A percentile compares a stretch with the other conserved stretches of the same genome.
Conservation (phyloP, 108 stramenopile genomes). For the Cyclotella distinguenda region DNA sequence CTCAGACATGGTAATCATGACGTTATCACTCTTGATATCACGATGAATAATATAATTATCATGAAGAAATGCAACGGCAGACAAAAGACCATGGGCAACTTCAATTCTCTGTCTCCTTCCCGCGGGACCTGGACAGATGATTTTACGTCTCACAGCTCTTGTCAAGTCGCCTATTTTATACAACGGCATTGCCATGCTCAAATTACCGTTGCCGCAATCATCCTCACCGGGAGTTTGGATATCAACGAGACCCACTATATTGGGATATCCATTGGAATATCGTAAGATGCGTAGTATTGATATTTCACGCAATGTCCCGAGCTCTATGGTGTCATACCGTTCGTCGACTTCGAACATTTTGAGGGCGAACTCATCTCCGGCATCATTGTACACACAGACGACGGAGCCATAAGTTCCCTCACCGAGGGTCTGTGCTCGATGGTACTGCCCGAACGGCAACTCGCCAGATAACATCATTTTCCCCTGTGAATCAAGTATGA, state of each 20-base stretch:
- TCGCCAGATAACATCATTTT: constrained; percentile 69
- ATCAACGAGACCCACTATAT: constrained; percentile 73
- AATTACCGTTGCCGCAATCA: constrained; percentile 59
- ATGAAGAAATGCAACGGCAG: constrained; percentile 89
- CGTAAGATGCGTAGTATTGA: constrained; percentile 74
- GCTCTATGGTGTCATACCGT: constrained; percentile 46
- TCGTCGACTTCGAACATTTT: constrained; percentile 70
- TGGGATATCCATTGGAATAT: constrained; percentile 64
- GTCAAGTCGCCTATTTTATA: constrained; percentile 59
- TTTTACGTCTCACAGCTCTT: constrained; percentile 43
- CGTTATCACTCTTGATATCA: constrained; percentile 97
- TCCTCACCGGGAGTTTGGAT: constrained; percentile 58
- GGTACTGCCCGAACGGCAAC: constrained; percentile 67
- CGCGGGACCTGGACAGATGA: constrained; percentile 26
- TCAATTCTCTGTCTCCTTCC: constrained; percentile 51
- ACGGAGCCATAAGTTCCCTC: constrained; percentile 76
- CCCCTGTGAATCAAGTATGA: background rate
- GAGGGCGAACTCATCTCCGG: constrained; percentile 73
- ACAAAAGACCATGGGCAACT: constrained; percentile 71
- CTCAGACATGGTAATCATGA: constrained; percentile 65
- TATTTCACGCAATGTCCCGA: constrained; percentile 76
- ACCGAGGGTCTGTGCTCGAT: constrained; percentile 70
- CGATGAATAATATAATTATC: constrained; percentile 96
- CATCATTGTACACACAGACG: constrained; percentile 80
- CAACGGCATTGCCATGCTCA: constrained; percentile 74